These are phyloP conservation scores for Jatropha podagrica DNA, from an alignment of 441 rosid species.

Conservation along the genomic window DNA sequence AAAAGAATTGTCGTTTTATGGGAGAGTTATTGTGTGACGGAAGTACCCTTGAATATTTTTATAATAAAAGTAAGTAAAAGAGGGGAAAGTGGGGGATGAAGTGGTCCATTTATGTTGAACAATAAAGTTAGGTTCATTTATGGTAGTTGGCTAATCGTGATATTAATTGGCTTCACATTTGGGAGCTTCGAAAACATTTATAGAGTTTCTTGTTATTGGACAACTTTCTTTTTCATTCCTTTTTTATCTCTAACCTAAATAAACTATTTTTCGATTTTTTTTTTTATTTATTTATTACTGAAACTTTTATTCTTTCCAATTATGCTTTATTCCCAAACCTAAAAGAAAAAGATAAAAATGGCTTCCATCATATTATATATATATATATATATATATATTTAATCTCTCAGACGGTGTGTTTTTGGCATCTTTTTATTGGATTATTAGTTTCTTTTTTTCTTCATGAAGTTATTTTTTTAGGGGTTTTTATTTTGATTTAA, in stretches of 20 bases:
- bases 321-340: neutral
- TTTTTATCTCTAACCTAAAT: neutral
- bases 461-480: no score
- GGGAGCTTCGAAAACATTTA: neutral
- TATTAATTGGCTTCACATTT: constrained; percentile 12
- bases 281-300: neutral
- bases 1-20: neutral
- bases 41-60: neutral
- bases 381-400: no score
- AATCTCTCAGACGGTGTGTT: no score
- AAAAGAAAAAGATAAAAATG: no score
- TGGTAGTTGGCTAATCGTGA: constrained; percentile 3
- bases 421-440: no score
- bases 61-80: neutral
- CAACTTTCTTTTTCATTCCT: neutral
- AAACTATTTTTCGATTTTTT: neutral
- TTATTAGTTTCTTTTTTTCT: no score
- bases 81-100: neutral
- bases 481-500: no score
- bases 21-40: neutral
- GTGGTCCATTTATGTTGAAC: neutral
- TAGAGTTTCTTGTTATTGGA: neutral
- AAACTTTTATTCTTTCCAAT: no score
- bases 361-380: no score
- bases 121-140: neutral